These are phyloP conservation scores for Trametes cubensis DNA, from an alignment of 768 basidiomycete species.

Conservation along the genomic window DNA sequence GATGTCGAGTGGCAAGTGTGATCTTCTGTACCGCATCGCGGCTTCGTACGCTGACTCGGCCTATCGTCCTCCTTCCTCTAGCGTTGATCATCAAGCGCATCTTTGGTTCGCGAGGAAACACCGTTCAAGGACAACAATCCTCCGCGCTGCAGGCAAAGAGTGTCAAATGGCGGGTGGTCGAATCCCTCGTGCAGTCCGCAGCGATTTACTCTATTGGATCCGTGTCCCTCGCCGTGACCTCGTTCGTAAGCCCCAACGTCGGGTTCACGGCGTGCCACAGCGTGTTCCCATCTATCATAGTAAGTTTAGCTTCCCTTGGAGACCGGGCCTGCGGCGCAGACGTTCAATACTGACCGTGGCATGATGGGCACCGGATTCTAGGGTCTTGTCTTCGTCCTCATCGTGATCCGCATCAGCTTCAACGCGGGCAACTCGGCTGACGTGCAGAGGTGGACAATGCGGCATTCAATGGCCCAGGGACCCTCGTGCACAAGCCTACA, in stretches of 20 bases:
- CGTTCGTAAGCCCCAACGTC: slow-evolving; percentile 12
- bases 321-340: background rate
- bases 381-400: slow-evolving; percentile 20
- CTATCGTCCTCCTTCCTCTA: background rate
- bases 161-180: slow-evolving; percentile 11
- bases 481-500: background rate
- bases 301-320: background rate
- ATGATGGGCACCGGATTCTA: background rate
- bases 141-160: slow-evolving; percentile 8
- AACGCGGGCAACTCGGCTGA: background rate
- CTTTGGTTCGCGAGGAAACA: background rate
- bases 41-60: background rate
- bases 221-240: slow-evolving; percentile 20
- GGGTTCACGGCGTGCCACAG: slow-evolving; percentile 21
- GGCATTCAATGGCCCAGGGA: background rate
- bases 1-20: slow-evolving; percentile 9
- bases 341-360: background rate
- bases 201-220: slow-evolving; percentile 18
- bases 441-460: background rate
- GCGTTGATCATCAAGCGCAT: slow-evolving; percentile 17
- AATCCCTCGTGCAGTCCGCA: slow-evolving; percentile 21
- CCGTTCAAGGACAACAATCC: slow-evolving; percentile 1
- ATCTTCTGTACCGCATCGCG: background rate
- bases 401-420: slow-evolving; percentile 18
- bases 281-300: slow-evolving; percentile 21